Evolutionary conservation across 805 yeast species (phyloP).

Genomic region (Starmerella powellii): DNA sequence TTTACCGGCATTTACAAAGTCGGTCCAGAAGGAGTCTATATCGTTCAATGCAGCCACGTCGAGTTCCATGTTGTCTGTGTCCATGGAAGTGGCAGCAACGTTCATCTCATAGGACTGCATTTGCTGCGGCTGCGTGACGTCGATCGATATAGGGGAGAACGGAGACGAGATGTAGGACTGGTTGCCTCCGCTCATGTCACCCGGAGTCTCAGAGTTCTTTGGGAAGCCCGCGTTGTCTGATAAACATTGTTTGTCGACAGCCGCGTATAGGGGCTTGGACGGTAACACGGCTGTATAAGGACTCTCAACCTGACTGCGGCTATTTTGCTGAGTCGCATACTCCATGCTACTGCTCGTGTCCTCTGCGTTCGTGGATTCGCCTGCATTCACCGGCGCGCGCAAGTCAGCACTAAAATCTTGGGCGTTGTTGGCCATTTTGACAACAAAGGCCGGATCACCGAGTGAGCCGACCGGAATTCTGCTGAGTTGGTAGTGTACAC

Average conservation of each 20-base stretch:
- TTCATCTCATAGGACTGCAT: neutral
- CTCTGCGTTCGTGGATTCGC: too few species aligned
- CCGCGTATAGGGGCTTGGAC: too few species aligned
- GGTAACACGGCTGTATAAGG: too few species aligned
- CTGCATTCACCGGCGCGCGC: too few species aligned
- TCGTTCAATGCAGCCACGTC: conserved; percentile 7
- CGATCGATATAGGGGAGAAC: neutral
- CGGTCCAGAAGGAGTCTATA: conserved; percentile 10
- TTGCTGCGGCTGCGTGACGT: conserved; percentile 23
- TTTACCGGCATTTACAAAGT: conserved; percentile 1
- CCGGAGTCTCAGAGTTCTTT: neutral
- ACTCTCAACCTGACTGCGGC: too few species aligned
- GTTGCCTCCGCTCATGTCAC: neutral
- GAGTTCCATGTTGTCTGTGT: neutral
- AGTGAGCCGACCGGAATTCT: conserved; percentile 2
- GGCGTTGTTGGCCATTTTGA: neutral
- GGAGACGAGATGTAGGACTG: neutral
- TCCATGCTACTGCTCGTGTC: neutral
- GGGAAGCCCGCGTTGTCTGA: neutral
- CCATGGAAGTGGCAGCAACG: neutral
- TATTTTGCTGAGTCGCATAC: too few species aligned
- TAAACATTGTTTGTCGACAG: too few species aligned
- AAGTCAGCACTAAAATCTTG: too few species aligned
- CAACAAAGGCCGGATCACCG: conserved; percentile 16
- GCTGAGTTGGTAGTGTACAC: conserved; percentile 17